Conservation (phyloP, 257 asterid species). For the Solanum pinnatisectum region DNA sequence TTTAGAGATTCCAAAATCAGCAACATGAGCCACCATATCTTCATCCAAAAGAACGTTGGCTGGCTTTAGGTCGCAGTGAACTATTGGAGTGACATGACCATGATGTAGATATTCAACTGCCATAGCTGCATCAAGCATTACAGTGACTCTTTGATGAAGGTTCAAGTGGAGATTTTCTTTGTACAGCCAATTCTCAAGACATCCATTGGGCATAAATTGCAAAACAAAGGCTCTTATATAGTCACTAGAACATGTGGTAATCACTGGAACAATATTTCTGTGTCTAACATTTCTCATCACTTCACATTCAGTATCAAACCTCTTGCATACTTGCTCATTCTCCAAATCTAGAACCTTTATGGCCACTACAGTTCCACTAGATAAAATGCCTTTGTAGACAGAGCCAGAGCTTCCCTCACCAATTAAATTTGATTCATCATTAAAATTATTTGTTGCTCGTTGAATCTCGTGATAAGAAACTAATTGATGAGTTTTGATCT, state of each 20-base stretch:
- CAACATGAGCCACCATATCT: slow-evolving; percentile 6
- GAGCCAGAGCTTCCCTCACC: neutral
- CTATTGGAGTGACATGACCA: slow-evolving; percentile 8
- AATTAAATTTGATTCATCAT: slow-evolving; percentile 11
- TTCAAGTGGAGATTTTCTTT: neutral
- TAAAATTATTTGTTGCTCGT: slow-evolving; percentile 16
- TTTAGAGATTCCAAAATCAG: slow-evolving; percentile 29
- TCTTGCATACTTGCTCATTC: slow-evolving; percentile 5
- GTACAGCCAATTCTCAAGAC: slow-evolving; percentile 19
- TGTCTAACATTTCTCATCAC: slow-evolving; percentile 21
- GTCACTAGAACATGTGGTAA: slow-evolving; percentile 14
- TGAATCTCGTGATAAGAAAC: slow-evolving; percentile 13
- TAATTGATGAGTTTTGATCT: neutral
- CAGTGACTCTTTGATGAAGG: slow-evolving; percentile 4
- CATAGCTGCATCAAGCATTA: slow-evolving; percentile 19
- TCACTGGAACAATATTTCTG: slow-evolving; percentile 19
- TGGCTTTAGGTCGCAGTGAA: slow-evolving; percentile 33
- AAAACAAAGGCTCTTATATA: slow-evolving; percentile 14
- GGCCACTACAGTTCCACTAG: slow-evolving; percentile 5
- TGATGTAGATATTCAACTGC: slow-evolving; percentile 30
- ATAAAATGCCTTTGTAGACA: neutral
- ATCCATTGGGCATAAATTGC: slow-evolving; percentile 18
- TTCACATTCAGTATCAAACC: slow-evolving; percentile 20
- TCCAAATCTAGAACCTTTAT: slow-evolving; percentile 12
- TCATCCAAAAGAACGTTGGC: slow-evolving; percentile 19